Conservation (phyloP, 129 eudicot genomes). For the Tagetes erecta region DNA sequence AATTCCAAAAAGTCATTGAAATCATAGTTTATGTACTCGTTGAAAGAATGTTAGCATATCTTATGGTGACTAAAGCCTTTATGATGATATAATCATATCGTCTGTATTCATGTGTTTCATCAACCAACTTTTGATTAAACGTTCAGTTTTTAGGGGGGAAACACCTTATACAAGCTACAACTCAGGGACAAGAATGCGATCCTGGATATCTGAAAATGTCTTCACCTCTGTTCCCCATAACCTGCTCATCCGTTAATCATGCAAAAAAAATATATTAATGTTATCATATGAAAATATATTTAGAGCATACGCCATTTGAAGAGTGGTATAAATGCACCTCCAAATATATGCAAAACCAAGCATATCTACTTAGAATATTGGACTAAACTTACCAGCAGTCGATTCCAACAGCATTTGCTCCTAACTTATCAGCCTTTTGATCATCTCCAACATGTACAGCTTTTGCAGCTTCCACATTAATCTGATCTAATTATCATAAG, state of each 20-base stretch:
- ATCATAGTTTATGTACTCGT: no score
- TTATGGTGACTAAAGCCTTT: no score
- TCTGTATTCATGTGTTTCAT: no score
- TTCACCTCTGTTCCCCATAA: slow-evolving; percentile 88
- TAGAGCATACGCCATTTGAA: background rate
- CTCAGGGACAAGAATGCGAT: slow-evolving; percentile 47
- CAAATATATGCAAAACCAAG: no score
- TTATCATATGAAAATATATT: background rate
- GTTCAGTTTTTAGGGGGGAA: background rate
- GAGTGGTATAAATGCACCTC: background rate
- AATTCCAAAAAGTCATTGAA: no score
- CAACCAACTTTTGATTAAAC: background rate
- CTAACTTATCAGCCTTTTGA: slow-evolving; percentile 68
- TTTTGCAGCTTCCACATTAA: slow-evolving; percentile 64
- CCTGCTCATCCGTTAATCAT: slow-evolving; percentile 48
- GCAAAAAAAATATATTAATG: background rate
- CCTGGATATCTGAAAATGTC: slow-evolving; percentile 67
- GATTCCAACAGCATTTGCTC: slow-evolving; percentile 86
- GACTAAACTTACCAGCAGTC: slow-evolving; percentile 69
- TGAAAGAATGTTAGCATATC: no score
- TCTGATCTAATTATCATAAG: slow-evolving; percentile 50
- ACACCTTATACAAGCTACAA: background rate
- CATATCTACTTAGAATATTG: background rate
- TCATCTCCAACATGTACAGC: slow-evolving; percentile 96
- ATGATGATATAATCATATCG: no score